phyloP scores from a whole-genome alignment of 2,329 filamentous ascomycete species.

The Ceratocystis albifundus region DNA sequence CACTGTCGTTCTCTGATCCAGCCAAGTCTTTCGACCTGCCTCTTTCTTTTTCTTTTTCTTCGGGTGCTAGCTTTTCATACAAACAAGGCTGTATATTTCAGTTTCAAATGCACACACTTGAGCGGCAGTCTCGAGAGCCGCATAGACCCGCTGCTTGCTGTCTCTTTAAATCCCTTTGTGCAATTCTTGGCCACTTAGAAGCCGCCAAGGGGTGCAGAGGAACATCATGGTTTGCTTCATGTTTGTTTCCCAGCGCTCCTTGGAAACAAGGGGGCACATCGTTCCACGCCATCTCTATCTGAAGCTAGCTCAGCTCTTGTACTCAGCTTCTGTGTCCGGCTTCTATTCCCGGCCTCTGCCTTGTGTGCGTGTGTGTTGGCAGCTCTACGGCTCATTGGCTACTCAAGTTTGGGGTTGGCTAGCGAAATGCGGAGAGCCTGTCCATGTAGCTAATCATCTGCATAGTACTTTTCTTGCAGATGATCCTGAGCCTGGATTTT shows the following conservation, averaged over 20 bases:
- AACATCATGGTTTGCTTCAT: not conserved
- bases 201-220: not conserved
- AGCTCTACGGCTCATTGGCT: not conserved
- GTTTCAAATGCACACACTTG: not conserved
- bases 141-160: not conserved
- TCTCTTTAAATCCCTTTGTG: not conserved
- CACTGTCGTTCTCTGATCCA: not conserved
- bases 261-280: not conserved
- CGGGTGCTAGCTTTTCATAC: conserved; percentile 3
- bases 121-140: not conserved
- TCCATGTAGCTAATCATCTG: not conserved
- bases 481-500: not conserved
- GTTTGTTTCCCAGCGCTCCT: not conserved
- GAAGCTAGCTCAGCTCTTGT: not conserved
- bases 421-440: not conserved
- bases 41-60: not conserved
- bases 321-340: too few species aligned
- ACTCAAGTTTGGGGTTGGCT: not conserved
- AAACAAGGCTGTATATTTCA: conserved; percentile 6
- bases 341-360: not conserved
- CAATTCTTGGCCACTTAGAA: not conserved
- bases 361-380: not conserved
- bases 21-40: not conserved
- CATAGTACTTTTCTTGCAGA: not conserved
- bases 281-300: not conserved